A percentile compares a stretch with the other conserved stretches of the same genome.
Conservation (phyloP, 352 stramenopile genomes). For the Globisporangium megalacanthum region DNA sequence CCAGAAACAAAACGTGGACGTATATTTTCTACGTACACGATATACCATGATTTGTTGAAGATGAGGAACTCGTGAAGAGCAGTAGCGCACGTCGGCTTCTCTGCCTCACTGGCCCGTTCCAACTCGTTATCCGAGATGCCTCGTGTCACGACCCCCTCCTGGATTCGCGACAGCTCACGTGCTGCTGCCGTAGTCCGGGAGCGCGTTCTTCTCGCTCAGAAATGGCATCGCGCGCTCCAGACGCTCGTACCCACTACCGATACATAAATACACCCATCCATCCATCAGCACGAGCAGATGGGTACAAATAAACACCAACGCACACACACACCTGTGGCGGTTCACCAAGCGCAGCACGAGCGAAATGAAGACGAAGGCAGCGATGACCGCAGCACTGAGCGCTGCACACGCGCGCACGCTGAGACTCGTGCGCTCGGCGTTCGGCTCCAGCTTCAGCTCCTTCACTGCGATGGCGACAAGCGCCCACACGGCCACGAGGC, state of each 20-base stretch:
- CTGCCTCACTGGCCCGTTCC: not conserved
- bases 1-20: not conserved
- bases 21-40: not conserved
- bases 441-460: conserved; percentile 35
- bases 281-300: not conserved
- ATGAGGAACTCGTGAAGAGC: not conserved
- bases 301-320: not conserved
- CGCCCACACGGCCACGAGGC: conserved; percentile 57
- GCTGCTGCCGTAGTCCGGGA: conserved; percentile 40
- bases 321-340: conserved; percentile 24
- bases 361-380: conserved; percentile 53
- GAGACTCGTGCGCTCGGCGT: conserved; percentile 40
- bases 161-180: too few species aligned
- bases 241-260: conserved; percentile 8
- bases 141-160: too few species aligned
- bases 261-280: not conserved
- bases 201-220: conserved; percentile 28
- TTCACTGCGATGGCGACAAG: conserved; percentile 50
- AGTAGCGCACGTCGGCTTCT: too few species aligned
- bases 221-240: conserved; percentile 29
- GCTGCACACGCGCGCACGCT: conserved; percentile 54
- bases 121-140: too few species aligned
- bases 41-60: not conserved
- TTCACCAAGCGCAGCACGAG: conserved; percentile 29
- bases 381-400: conserved; percentile 53